Evolutionary conservation across 1,139 yeast genomes (phyloP), one percentile per base, ranked within the genome.

Genomic region (Hemisphaericaspora xylanilytica): DNA sequence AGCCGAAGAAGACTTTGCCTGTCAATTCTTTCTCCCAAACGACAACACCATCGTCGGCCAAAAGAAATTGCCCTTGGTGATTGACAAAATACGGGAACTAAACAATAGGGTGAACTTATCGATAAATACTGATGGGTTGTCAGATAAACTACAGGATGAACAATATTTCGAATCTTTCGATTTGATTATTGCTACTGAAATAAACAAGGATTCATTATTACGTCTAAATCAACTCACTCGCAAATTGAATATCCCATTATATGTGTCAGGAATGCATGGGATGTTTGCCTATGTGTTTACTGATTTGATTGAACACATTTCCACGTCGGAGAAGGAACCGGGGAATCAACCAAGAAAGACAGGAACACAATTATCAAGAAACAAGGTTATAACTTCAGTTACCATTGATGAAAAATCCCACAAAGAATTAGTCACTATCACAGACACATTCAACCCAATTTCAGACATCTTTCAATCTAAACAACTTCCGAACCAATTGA

Each of bases 221-320:
- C 45, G 53, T 13, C 50, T 84, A 27, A 86, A 88, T 54, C 51
- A 53, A 0, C 59, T 72, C 18, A 73, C 90, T 3, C 73, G 97
- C 48, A 41, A 54, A 2, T 63, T 72, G 20, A 67, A 67, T 24
- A 74, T 81, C 25, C 87, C 95, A 2, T 67, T 92, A 30, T 88
- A 86, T 56, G 73, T 78, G 4, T 65, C 87, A 0, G 85, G 83
- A 0, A 56, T 80, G 7, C 85, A 84, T 56, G 98, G 98, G 0
- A 65, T 89, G 58, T 88, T 77, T 57, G 97, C 96, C 1, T 86
- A 79, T 54, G 74, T 87, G 2, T 80, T 90, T 53, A 81, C 81
- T 3, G 98, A 94, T 59, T 69, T 92, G 44, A 76, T 88, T 14
- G 60, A 70, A 39, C 90, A 87, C 59, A 66, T 69, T 31, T 76